These are phyloP conservation scores for Nephelium lappaceum DNA, from an alignment of 345 rosid genomes.

Conservation along the genomic window DNA sequence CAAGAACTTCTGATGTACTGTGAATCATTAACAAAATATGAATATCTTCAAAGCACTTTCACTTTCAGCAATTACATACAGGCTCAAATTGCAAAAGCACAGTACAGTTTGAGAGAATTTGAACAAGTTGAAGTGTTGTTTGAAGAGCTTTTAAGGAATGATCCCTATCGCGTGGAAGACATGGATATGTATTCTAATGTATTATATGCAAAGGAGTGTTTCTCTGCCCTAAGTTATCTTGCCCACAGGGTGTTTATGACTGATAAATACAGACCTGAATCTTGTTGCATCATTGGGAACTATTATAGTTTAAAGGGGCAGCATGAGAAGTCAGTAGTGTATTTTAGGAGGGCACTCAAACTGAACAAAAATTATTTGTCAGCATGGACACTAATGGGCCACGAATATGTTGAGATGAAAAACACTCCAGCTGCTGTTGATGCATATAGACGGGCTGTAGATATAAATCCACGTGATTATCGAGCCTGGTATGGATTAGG, in stretches of 20 bases:
- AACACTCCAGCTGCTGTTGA: slow-evolving; percentile 95
- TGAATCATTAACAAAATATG: slow-evolving; percentile 77
- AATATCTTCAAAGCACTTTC: slow-evolving; percentile 69
- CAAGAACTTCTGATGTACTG: slow-evolving; percentile 91
- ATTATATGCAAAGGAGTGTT: slow-evolving; percentile 90
- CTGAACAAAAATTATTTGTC: slow-evolving; percentile 84
- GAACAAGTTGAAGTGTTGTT: slow-evolving; percentile 95
- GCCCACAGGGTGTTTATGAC: slow-evolving; percentile 87
- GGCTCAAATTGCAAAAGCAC: slow-evolving; percentile 93
- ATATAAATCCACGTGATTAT: slow-evolving; percentile 82
- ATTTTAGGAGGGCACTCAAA: slow-evolving; percentile 96
- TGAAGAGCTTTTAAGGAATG: slow-evolving; percentile 82
- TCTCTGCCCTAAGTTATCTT: slow-evolving; percentile 84
- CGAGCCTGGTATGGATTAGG: slow-evolving; percentile 99
- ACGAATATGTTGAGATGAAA: slow-evolving; percentile 96
- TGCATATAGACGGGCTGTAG: slow-evolving; percentile 96
- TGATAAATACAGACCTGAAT: slow-evolving; percentile 94
- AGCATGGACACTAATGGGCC: slow-evolving; percentile 99
- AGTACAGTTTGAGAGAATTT: slow-evolving; percentile 88
- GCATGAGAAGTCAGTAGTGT: slow-evolving; percentile 91
- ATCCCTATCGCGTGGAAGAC: slow-evolving; percentile 90
- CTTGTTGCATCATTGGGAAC: slow-evolving; percentile 95
- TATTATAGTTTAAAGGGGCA: slow-evolving; percentile 96
- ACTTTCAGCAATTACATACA: slow-evolving; percentile 82
- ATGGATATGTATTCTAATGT: slow-evolving; percentile 98